These are phyloP conservation scores for Fusarium decemcellulare DNA, from an alignment of 2,329 filamentous ascomycete genomes.

Conservation along the genomic window DNA sequence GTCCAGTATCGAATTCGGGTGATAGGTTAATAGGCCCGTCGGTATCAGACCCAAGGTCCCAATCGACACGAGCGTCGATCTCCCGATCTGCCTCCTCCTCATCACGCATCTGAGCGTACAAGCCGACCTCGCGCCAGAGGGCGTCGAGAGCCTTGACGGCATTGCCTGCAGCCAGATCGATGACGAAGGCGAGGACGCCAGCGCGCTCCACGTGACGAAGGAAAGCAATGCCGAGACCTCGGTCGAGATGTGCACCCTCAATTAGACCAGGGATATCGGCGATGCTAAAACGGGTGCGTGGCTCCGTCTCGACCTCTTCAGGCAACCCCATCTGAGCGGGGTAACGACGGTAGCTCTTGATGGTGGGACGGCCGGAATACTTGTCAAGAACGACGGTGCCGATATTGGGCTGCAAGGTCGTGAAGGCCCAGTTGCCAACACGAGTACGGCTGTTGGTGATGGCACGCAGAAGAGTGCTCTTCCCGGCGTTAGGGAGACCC, in stretches of 20 bases:
- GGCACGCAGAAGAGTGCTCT: slow-evolving; percentile 90
- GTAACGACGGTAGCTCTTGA: slow-evolving; percentile 55
- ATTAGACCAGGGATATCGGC: slow-evolving; percentile 97
- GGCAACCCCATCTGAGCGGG: slow-evolving; percentile 54
- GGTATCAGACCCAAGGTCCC: slow-evolving; percentile 67
- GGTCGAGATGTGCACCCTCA: slow-evolving; percentile 92
- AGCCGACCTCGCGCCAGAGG: slow-evolving; percentile 90
- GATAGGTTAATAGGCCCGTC: slow-evolving; percentile 46
- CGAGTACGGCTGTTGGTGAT: slow-evolving; percentile 91
- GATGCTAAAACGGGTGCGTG: slow-evolving; percentile 87
- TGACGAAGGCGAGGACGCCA: slow-evolving; percentile 91
- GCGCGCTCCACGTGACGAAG: slow-evolving; percentile 95
- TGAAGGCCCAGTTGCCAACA: slow-evolving; percentile 96
- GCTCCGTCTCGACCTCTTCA: slow-evolving; percentile 63
- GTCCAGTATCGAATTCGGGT: slow-evolving; percentile 31
- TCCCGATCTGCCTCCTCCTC: slow-evolving; percentile 79
- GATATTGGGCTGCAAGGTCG: slow-evolving; percentile 94
- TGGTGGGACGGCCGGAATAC: slow-evolving; percentile 79
- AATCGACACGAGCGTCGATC: slow-evolving; percentile 68
- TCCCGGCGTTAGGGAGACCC: slow-evolving; percentile 95
- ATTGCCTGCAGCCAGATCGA: slow-evolving; percentile 86
- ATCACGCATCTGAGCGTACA: slow-evolving; percentile 86
- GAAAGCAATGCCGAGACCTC: slow-evolving; percentile 91
- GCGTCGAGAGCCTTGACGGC: slow-evolving; percentile 83
- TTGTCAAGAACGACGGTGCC: slow-evolving; percentile 95